Base-by-base conservation (phyloP, 805 yeast genomes). In the Monosporozyma unispora region DNA sequence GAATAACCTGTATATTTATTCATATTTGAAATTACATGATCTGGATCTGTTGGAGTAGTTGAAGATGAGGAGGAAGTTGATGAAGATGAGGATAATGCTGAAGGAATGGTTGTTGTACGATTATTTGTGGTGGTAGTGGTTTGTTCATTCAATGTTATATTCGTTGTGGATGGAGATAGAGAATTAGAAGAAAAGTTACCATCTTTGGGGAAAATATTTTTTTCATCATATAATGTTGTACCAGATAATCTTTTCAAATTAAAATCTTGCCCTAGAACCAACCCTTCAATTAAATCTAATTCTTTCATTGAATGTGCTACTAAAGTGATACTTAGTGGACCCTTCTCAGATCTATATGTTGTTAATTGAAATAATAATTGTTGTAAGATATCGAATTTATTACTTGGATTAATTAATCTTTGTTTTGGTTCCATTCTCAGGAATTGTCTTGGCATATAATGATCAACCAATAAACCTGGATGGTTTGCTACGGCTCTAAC, bases 221-320 rank as follows among this genome's bases (percentile, higher is more conserved):
- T 58, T 47, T 63, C 63, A 31, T 76, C 79, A 54, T 73, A 76
- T 22, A 83, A 64, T 18, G 82, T 76, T 0, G 80, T 72, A 14
- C 87, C 87, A 22, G 88, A 79, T 56, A 82, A 76, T 55, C 95
- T 76, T 52, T 75, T 75, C 59, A 84, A 84, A 52, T 76, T 74
- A 37, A 87, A 65, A 35, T 71, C 70, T 57, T 86, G 80, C 2
- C 96, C 96, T n/a, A 84, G 70, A 12, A 88, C 60, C 43, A 84
- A 72, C 0, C 90, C 85, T 63, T 89, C 97, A 6, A 89, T 72
- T 44, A 89, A 68, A 60, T 89, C 95, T 53, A 85, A 62, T 59
- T 85, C 93, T 59, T 83, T 81, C 21, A 82, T 73, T 57, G 73
- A 77, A 35, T 77, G 74, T 0, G 88, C 83, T 3, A 81, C 76